Conservation (phyloP, 2,329 filamentous ascomycete species). For the Metarhizium sp. region DNA sequence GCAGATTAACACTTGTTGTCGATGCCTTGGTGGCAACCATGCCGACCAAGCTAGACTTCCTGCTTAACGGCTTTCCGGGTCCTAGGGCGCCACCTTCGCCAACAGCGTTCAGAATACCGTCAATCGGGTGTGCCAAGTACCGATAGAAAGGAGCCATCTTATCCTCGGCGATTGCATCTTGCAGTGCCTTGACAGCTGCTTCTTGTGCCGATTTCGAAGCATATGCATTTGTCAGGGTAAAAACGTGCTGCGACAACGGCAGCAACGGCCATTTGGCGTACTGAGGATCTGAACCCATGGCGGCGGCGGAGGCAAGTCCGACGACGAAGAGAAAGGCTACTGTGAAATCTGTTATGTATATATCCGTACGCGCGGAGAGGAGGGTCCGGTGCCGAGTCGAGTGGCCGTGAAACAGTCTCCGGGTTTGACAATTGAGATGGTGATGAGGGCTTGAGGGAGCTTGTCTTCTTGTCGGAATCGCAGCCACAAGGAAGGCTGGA, state of each 20-base stretch:
- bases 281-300: slow-evolving; percentile 73
- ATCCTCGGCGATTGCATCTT: slow-evolving; percentile 74
- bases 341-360: not conserved
- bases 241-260: slow-evolving; percentile 75
- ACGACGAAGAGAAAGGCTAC: slow-evolving; percentile 16
- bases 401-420: not conserved
- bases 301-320: slow-evolving; percentile 19
- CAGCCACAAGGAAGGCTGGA: slow-evolving; percentile 11
- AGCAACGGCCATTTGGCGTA: slow-evolving; percentile 80
- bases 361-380: not conserved
- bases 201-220: slow-evolving; percentile 58
- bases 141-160: slow-evolving; percentile 85
- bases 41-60: slow-evolving; percentile 62
- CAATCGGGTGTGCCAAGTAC: slow-evolving; percentile 71
- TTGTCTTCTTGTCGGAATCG: not conserved
- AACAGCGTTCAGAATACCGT: slow-evolving; percentile 70
- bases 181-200: slow-evolving; percentile 60
- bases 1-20: slow-evolving; percentile 56
- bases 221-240: slow-evolving; percentile 75
- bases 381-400: slow-evolving; percentile 8
- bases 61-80: slow-evolving; percentile 48
- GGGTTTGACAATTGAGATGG: not conserved
- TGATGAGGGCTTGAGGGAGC: slow-evolving; percentile 4
- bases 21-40: slow-evolving; percentile 66
- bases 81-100: slow-evolving; percentile 51